A percentile compares a stretch with the other conserved stretches of the same genome.
phyloP scores from a whole-genome alignment of 257 asterid genomes.

The Solanum chilense region DNA sequence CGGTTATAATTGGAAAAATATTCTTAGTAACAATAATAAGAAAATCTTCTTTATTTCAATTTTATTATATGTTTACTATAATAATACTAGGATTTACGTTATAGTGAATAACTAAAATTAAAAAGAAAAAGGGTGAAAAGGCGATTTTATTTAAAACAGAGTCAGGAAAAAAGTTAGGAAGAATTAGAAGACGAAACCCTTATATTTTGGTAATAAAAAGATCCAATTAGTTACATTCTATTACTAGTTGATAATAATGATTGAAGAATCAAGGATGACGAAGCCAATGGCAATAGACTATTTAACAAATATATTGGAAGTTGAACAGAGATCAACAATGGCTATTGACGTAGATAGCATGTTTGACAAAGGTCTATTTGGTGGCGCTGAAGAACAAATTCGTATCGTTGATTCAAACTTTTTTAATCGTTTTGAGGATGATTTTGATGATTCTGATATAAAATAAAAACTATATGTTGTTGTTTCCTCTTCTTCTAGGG shows the following conservation, averaged over 20 bases:
- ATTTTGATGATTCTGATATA: slow-evolving; percentile 16
- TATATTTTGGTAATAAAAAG: too few relatives aligned
- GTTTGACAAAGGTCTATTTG: slow-evolving; percentile 12
- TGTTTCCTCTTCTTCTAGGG: too few relatives aligned
- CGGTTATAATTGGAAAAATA: not conserved
- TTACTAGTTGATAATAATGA: not conserved
- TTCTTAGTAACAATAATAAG: not conserved
- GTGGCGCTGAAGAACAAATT: slow-evolving; percentile 18
- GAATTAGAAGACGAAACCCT: too few relatives aligned
- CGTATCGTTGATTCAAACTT: slow-evolving; percentile 24
- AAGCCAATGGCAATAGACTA: slow-evolving; percentile 20
- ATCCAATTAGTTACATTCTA: too few relatives aligned
- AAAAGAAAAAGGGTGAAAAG: not conserved
- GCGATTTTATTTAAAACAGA: too few relatives aligned
- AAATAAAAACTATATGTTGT: too few relatives aligned
- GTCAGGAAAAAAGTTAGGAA: too few relatives aligned
- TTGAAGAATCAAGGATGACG: too few relatives aligned
- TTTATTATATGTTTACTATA: too few relatives aligned
- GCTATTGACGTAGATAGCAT: slow-evolving; percentile 40
- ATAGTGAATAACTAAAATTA: too few relatives aligned
- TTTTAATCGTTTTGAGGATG: slow-evolving; percentile 34
- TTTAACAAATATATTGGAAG: slow-evolving; percentile 15
- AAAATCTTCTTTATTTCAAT: not conserved
- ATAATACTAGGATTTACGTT: not conserved
- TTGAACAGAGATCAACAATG: slow-evolving; percentile 11